phyloP scores from a whole-genome alignment of 805 yeast species.

The Kazachstania kunashirensis region DNA sequence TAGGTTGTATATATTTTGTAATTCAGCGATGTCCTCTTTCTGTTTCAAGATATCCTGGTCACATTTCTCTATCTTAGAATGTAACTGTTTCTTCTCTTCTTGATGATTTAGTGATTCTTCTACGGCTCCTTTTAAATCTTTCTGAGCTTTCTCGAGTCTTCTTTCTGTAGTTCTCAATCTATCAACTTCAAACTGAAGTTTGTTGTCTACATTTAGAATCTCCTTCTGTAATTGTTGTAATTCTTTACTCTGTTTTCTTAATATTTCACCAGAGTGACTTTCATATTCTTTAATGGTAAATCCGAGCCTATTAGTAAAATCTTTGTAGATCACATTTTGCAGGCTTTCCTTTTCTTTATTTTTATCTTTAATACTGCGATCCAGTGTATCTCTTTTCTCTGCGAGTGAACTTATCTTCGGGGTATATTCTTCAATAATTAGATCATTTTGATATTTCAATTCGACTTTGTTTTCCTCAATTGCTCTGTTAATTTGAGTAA shows the following conservation, averaged over 20 bases:
- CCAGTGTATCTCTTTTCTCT: constrained; percentile 15
- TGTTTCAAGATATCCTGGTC: constrained; percentile 36
- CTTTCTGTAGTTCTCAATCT: constrained; percentile 47
- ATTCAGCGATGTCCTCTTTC: constrained; percentile 29
- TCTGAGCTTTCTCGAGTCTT: constrained; percentile 32
- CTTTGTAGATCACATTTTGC: constrained; percentile 39
- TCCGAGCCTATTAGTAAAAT: constrained; percentile 46
- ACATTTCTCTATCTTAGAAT: constrained; percentile 30
- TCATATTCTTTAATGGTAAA: constrained; percentile 65
- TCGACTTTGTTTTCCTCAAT: constrained; percentile 41
- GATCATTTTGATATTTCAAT: constrained; percentile 37
- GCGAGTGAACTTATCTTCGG: constrained; percentile 20
- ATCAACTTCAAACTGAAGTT: constrained; percentile 54
- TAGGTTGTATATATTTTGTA: constrained; percentile 27
- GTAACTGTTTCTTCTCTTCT: constrained; percentile 27
- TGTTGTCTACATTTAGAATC: constrained; percentile 49
- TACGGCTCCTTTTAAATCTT: constrained; percentile 33
- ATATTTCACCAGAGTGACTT: constrained; percentile 47
- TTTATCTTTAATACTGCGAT: constrained; percentile 21
- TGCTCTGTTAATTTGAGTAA: constrained; percentile 36
- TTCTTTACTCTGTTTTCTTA: constrained; percentile 50
- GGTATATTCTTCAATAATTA: constrained; percentile 23
- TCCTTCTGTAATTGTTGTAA: constrained; percentile 53
- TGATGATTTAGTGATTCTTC: constrained; percentile 26
- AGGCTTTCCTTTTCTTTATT: constrained; percentile 28